A percentile compares a stretch with the other conserved stretches of the same genome.
These are phyloP conservation scores for Pseudonitzschia multiseries DNA, from an alignment of 108 stramenopile species.

Conservation along the genomic window DNA sequence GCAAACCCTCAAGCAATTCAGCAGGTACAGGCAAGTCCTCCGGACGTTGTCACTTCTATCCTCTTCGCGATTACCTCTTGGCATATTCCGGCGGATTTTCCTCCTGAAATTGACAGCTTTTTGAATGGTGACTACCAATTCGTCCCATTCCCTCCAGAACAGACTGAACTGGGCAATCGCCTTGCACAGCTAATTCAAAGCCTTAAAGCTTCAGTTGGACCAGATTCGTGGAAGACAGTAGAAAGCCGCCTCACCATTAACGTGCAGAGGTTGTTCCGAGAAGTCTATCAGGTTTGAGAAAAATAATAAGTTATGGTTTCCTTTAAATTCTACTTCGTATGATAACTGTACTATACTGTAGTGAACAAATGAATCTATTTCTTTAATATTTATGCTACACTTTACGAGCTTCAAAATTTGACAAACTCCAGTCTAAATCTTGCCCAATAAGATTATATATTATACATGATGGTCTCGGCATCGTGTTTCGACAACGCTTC, in stretches of 20 bases:
- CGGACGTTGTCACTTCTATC: constrained; percentile 57
- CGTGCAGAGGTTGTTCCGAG: constrained; percentile 64
- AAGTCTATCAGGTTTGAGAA: constrained; percentile 42
- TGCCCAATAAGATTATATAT: too few species aligned
- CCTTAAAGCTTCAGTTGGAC: constrained; percentile 62
- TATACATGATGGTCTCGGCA: background rate
- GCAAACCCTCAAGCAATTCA: constrained; percentile 80
- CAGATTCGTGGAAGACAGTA: constrained; percentile 54
- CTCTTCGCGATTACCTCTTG: constrained; percentile 75
- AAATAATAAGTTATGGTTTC: too few species aligned
- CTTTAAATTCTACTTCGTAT: too few species aligned
- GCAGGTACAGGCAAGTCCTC: constrained; percentile 34
- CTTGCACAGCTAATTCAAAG: constrained; percentile 60
- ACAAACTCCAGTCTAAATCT: too few species aligned
- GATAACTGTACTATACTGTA: background rate
- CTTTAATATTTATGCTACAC: constrained; percentile 2
- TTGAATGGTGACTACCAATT: constrained; percentile 57
- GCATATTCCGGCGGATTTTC: constrained; percentile 56
- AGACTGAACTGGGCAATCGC: constrained; percentile 49
- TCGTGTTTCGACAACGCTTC: background rate
- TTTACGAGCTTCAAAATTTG: too few species aligned
- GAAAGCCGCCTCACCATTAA: constrained; percentile 66
- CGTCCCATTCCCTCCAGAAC: constrained; percentile 61
- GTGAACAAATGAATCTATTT: background rate
- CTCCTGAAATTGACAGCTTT: constrained; percentile 11